phyloP scores from a whole-genome alignment of 2,329 filamentous ascomycete species.

The Pyricularia pennisetigena region DNA sequence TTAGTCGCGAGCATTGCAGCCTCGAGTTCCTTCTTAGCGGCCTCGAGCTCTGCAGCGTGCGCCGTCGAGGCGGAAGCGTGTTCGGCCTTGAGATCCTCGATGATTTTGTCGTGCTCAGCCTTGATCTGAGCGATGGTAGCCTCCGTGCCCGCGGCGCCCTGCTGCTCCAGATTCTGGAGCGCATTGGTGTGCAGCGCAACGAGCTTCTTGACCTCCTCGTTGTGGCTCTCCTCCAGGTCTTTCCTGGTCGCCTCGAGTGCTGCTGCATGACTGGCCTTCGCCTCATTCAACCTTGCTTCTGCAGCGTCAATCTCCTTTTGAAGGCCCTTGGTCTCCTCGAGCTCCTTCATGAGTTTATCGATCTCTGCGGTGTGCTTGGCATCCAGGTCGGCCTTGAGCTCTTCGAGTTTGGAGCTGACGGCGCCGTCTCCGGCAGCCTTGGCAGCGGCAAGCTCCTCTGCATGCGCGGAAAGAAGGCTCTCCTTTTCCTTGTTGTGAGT shows the following conservation, averaged over 20 bases:
- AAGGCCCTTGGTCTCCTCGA: conserved; percentile 20
- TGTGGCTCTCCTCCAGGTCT: conserved; percentile 27
- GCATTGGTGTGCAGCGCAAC: conserved; percentile 32
- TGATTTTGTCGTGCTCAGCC: conserved; percentile 22
- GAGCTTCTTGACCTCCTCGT: conserved; percentile 35
- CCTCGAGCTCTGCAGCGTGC: conserved; percentile 29
- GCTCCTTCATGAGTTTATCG: conserved; percentile 21
- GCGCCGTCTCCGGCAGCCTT: conserved; percentile 14
- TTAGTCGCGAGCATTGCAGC: conserved; percentile 24
- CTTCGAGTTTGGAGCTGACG: conserved; percentile 19
- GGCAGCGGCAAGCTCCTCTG: conserved; percentile 17
- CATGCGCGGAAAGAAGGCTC: conserved; percentile 21
- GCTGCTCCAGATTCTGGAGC: conserved; percentile 32
- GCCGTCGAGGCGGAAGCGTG: conserved; percentile 23
- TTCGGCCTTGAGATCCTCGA: conserved; percentile 26
- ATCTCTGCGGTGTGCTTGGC: conserved; percentile 25
- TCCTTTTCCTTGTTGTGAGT: conserved; percentile 23
- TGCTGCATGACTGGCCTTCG: conserved; percentile 21
- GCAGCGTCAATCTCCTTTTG: conserved; percentile 19
- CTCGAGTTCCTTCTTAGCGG: conserved; percentile 25
- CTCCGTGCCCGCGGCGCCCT: conserved; percentile 26
- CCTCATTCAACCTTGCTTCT: conserved; percentile 21
- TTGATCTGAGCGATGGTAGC: conserved; percentile 27
- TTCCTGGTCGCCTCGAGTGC: conserved; percentile 29
- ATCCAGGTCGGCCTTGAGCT: conserved; percentile 23